Conservation (phyloP, 495 filamentous ascomycete species). For the Hypoxylon perforatum region DNA sequence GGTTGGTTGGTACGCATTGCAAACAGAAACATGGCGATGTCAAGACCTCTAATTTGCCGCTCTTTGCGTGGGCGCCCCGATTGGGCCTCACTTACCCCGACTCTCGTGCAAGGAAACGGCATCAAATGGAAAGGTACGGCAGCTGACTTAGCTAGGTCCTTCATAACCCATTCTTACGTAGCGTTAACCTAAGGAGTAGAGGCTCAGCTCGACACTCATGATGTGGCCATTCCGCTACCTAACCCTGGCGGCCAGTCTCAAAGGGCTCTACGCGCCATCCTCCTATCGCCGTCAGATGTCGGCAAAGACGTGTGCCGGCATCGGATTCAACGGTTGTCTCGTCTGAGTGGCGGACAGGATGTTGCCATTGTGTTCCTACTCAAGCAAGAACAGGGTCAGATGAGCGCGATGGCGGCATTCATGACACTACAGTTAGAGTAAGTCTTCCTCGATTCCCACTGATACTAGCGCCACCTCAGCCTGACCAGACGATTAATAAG, state of each 20-base stretch:
- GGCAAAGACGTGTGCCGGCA: slow-evolving; percentile 36
- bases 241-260: slow-evolving; percentile 7
- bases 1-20: not conserved
- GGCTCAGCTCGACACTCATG: slow-evolving; percentile 60
- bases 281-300: slow-evolving; percentile 64
- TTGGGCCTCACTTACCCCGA: slow-evolving; percentile 60
- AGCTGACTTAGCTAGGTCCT: not conserved
- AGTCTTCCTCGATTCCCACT: slow-evolving; percentile 19
- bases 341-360: slow-evolving; percentile 52
- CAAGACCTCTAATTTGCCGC: slow-evolving; percentile 60
- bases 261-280: slow-evolving; percentile 58
- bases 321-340: slow-evolving; percentile 62
- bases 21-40: slow-evolving; percentile 21
- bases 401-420: slow-evolving; percentile 43
- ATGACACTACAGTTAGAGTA: slow-evolving; percentile 59
- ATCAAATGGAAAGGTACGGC: slow-evolving; percentile 61
- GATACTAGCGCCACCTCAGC: not conserved
- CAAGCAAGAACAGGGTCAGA: slow-evolving; percentile 41
- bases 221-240: slow-evolving; percentile 60
- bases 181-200: slow-evolving; percentile 52
- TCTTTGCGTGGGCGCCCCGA: slow-evolving; percentile 63
- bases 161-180: not conserved
- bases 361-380: slow-evolving; percentile 68
- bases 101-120: slow-evolving; percentile 52
- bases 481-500: slow-evolving; percentile 22